Conservation (phyloP, 805 yeast genomes). For the Yamadazyma paraphyllophila region DNA sequence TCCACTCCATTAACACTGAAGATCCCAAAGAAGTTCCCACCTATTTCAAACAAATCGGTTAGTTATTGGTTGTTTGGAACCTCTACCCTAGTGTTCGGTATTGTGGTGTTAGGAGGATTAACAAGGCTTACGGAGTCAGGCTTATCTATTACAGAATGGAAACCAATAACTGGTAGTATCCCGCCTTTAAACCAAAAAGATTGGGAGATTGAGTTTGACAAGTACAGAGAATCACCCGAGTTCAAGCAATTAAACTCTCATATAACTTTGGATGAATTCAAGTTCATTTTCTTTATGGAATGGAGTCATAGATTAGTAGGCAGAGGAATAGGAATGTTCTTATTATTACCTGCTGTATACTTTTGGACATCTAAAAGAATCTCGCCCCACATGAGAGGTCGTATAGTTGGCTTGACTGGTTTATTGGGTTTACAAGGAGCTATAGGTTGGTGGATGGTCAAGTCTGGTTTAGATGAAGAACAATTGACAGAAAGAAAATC, state of each 20-base stretch:
- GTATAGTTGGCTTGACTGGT: conserved; percentile 69
- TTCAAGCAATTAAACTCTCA: conserved; percentile 85
- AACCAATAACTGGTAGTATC: conserved; percentile 90
- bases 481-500: conserved; percentile 76
- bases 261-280: conserved; percentile 86
- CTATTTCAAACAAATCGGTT: conserved; percentile 37
- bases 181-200: conserved; percentile 82
- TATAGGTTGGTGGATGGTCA: conserved; percentile 99
- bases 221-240: conserved; percentile 86
- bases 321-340: conserved; percentile 79
- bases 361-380: conserved; percentile 68
- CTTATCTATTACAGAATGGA: conserved; percentile 95
- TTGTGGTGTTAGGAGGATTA: conserved; percentile 93
- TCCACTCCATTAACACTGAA: neutral
- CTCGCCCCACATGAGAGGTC: conserved; percentile 61
- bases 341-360: conserved; percentile 82
- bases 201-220: conserved; percentile 82
- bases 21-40: conserved; percentile 7
- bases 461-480: conserved; percentile 84
- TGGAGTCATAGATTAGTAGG: conserved; percentile 96
- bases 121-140: conserved; percentile 97
- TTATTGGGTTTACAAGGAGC: conserved; percentile 91
- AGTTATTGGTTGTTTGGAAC: conserved; percentile 90
- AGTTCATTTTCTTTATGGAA: conserved; percentile 94
- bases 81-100: conserved; percentile 87